Percentiles rank a stretch among this genome's conserved stretches.
phyloP scores from a whole-genome alignment of 306 rosid genomes.

The Sphenostylis stenocarpa region DNA sequence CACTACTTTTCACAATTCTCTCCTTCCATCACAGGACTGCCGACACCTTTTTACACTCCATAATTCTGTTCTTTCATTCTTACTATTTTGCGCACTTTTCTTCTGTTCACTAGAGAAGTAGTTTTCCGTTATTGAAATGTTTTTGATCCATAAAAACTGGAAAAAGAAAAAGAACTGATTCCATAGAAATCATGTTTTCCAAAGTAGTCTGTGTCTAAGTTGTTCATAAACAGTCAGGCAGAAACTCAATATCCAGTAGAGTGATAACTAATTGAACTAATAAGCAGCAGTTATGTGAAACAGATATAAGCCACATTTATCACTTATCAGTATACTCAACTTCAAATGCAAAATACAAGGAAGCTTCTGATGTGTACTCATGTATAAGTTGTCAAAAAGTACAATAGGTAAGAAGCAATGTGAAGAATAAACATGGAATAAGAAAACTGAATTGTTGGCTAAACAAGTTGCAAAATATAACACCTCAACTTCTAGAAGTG shows the following conservation, averaged over 20 bases:
- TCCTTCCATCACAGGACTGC: background rate
- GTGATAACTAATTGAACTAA: slow-evolving; percentile 1
- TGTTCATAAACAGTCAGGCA: background rate
- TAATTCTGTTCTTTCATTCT: background rate
- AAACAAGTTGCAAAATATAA: slow-evolving; percentile 23
- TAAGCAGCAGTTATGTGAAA: background rate
- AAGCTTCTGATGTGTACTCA: background rate
- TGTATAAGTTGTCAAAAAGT: background rate
- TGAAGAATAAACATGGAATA: slow-evolving; percentile 17
- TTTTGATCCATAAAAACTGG: background rate
- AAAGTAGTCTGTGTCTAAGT: background rate
- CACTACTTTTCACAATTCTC: background rate
- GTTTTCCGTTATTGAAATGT: background rate
- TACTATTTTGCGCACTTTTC: background rate
- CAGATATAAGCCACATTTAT: slow-evolving; percentile 8
- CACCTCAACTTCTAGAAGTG: slow-evolving; percentile 25
- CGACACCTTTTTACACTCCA: background rate
- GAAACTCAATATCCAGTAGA: background rate
- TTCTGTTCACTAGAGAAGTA: background rate
- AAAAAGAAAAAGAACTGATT: background rate
- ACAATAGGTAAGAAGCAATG: slow-evolving; percentile 16
- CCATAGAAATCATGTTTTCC: slow-evolving; percentile 2
- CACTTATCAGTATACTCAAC: slow-evolving; percentile 17
- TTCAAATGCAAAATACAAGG: slow-evolving; percentile 6
- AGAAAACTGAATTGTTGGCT: background rate